Evolutionary conservation across 2,329 filamentous ascomycete species (phyloP), one percentile per base, ranked within the genome.

Genomic region (Rhexocercosporidium sp.): DNA sequence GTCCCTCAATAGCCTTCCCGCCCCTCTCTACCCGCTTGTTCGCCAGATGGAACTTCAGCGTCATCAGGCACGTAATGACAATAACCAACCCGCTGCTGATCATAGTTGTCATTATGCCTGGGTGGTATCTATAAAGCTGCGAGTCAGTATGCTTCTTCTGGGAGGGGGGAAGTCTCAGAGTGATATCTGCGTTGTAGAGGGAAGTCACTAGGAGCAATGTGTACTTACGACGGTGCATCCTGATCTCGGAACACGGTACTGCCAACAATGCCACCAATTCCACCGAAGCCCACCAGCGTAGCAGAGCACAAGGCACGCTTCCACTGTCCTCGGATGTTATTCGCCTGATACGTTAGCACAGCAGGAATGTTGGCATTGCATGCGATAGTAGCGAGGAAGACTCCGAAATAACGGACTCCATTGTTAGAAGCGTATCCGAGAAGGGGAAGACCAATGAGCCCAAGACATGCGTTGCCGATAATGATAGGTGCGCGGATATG

Each of bases 321-420:
- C 92, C 92, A 96, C 80, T 96, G 92, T 0, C 92, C 93, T 61
- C 92, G 89, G 76, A 96, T 69, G 37, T 81, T 95, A 92, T 82
- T 93, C 49, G 92, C 92, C 81, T 95, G 92, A 81, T 93, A 96
- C 0, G 92, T 86, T 82, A 96, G 88, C 54, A 88, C 83, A 1
- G 88, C 84, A 0, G 93, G 93, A 4, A 95, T 83, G 76, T 96
- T 96, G 71, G 89, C 86, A 78, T 94, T 94, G 20, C 82, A 80
- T 3, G 78, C 81, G 20, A 82, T 76, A 37, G 79, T 82, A 84
- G 81, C 4, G 79, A 81, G 22, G 86, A 79, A 70, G 53, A 88
- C 84, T 11, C 86, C 87, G 53, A 86, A 83, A 70, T 87, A 88
- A 7, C 86, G 81, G 14, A 83, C 81, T 2, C 78, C 82, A 41